Evolutionary conservation across 2,329 filamentous ascomycete species (phyloP), one percentile per base, ranked within the genome.

Genomic region (Ophiocordyceps camponoti-floridani): DNA sequence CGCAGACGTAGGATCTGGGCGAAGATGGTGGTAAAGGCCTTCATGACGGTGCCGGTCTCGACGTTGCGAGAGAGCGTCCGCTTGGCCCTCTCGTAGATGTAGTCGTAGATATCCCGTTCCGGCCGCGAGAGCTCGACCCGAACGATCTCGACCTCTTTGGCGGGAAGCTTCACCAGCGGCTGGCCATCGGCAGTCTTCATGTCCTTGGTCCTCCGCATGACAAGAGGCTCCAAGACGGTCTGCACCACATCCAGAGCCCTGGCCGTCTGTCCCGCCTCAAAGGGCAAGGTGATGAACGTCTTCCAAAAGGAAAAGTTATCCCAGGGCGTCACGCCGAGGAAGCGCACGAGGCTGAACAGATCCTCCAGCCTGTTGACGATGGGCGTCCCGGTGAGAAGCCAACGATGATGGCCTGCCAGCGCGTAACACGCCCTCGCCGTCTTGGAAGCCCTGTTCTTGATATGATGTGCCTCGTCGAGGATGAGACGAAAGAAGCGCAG

Each of bases 291-390:
- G 56, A 98, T 96, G 59, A 98, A 98, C 0, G 91, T 96, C 58
- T 88, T 88, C 91, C 91, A 98, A 64, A 94, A 98, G 0, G 88
- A 94, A 60, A 98, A 98, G 59, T 96, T 96, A 55, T 83, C 91
- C 91, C 91, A 98, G 0, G 91, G 91, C 58, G 96, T 89, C 4
- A 98, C 91, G 46, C 85, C 80, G 11, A 98, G 67, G 62, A 96
- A 98, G 3, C 85, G 79, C 12, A 96, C 85, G 35, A 98, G 65
- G 55, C 85, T 94, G 64, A 95, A 96, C 13, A 98, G 66, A 61
- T 96, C 91, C 59, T 96, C 89, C 1, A 98, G 70, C 40, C 86
- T 81, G 59, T 98, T 98, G 52, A 98, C 89, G 46, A 98, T 96
- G 0, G 91, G 91, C 1, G 91, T 98, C 16, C 91, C 91, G 0